phyloP scores from a whole-genome alignment of 2,329 filamentous ascomycete species.

The Trichophyton verrucosum region DNA sequence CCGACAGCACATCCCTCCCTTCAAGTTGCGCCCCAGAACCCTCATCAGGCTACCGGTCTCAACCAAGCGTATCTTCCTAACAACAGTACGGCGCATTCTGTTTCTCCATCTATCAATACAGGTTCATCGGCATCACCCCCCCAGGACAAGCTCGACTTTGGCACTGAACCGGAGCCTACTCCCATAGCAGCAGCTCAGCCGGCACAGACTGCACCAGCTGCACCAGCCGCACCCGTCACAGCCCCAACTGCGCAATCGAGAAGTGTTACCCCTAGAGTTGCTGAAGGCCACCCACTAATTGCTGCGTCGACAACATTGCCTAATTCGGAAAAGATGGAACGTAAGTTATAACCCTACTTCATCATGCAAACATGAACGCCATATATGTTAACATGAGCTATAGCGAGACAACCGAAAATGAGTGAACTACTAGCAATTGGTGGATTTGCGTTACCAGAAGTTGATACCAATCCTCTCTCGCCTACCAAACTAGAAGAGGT shows the following conservation, averaged over 20 bases:
- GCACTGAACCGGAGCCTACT: neutral
- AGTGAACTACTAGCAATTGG: slow-evolving; percentile 59
- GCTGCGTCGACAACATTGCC: slow-evolving; percentile 10
- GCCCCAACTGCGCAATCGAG: neutral
- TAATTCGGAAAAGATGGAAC: slow-evolving; percentile 8
- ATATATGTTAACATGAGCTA: neutral
- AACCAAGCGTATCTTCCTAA: neutral
- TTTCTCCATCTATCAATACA: slow-evolving; percentile 7
- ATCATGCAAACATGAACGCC: neutral
- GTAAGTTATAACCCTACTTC: slow-evolving; percentile 2
- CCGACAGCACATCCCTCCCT: slow-evolving; percentile 33
- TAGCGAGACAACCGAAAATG: slow-evolving; percentile 57
- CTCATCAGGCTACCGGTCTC: slow-evolving; percentile 22
- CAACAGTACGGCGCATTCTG: slow-evolving; percentile 1
- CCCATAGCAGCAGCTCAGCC: neutral
- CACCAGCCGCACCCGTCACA: neutral
- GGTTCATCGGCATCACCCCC: slow-evolving; percentile 2
- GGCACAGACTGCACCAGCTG: neutral
- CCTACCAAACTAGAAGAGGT: slow-evolving; percentile 50
- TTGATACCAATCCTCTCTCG: slow-evolving; percentile 38
- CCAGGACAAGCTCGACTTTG: slow-evolving; percentile 1
- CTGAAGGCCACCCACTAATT: slow-evolving; percentile 6
- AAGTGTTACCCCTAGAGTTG: neutral
- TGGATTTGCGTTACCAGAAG: slow-evolving; percentile 45
- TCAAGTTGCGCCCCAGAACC: slow-evolving; percentile 30